Percentiles rank a stretch among this genome's conserved stretches.
Conservation (phyloP, 352 stramenopile genomes). For the Globisporangium uncinulatum region DNA sequence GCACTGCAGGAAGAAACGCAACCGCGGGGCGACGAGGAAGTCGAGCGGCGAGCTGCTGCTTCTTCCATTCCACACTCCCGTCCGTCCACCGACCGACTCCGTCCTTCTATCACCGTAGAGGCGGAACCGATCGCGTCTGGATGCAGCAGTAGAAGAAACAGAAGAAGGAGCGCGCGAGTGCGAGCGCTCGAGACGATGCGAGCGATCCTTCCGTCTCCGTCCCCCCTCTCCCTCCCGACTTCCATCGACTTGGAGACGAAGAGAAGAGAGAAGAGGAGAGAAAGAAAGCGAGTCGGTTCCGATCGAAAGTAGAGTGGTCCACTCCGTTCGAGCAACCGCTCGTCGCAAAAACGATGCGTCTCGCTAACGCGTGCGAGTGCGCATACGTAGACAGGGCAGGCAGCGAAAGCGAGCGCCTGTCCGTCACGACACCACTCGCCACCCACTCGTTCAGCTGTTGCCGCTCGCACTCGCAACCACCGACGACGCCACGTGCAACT, state of each 20-base stretch:
- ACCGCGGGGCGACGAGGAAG: conserved; percentile 30
- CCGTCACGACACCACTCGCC: too few species aligned
- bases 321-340: too few species aligned
- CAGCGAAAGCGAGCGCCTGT: too few species aligned
- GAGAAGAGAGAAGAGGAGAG: not conserved
- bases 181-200: conserved; percentile 9
- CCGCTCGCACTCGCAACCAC: too few species aligned
- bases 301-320: too few species aligned
- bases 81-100: conserved; percentile 5
- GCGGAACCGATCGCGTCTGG: conserved; percentile 8
- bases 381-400: too few species aligned
- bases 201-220: conserved; percentile 7
- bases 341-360: too few species aligned
- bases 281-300: too few species aligned
- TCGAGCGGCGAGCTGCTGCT: conserved; percentile 40
- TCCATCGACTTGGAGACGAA: not conserved
- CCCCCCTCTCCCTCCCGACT: too few species aligned
- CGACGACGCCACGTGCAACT: too few species aligned
- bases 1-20: conserved; percentile 24
- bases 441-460: too few species aligned
- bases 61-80: not conserved
- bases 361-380: too few species aligned
- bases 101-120: not conserved
- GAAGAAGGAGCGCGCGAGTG: conserved; percentile 8
- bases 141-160: conserved; percentile 1